Evolutionary conservation across 1,139 yeast species (phyloP).

Genomic region (Yamadazyma membranifaciens): DNA sequence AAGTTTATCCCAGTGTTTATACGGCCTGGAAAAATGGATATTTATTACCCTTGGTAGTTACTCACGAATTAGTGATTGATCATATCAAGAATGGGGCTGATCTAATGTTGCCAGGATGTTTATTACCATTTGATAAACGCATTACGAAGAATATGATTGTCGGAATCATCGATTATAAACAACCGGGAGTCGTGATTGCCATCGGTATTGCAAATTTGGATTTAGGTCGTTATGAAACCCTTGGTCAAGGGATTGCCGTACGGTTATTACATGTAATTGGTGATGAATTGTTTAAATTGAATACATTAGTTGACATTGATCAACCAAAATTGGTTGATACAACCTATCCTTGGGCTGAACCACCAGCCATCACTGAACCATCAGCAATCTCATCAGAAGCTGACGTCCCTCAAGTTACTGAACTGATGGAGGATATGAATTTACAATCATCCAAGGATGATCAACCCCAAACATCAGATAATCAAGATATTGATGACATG

Average conservation of each 20-base stretch:
- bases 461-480: neutral
- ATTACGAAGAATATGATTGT: conserved; percentile 57
- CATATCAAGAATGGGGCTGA: conserved; percentile 77
- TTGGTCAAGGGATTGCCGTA: conserved; percentile 66
- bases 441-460: conserved; percentile 7
- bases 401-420: conserved; percentile 10
- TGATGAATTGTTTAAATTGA: conserved; percentile 52
- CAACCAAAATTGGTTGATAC: conserved; percentile 32
- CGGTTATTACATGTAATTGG: conserved; percentile 51
- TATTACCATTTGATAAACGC: conserved; percentile 66
- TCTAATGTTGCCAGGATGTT: conserved; percentile 87
- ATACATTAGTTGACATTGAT: conserved; percentile 45
- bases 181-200: conserved; percentile 69
- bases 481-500: neutral
- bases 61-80: conserved; percentile 70
- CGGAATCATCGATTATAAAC: conserved; percentile 62
- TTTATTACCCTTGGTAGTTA: conserved; percentile 62
- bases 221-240: conserved; percentile 41
- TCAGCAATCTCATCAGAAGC: conserved; percentile 6
- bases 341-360: conserved; percentile 21
- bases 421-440: conserved; percentile 10
- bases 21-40: conserved; percentile 71
- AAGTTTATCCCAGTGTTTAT: conserved; percentile 66
- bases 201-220: conserved; percentile 67
- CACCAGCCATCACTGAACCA: conserved; percentile 5